Base-by-base conservation (phyloP, 768 basidiomycete genomes). In the Pleurotus sapidus region DNA sequence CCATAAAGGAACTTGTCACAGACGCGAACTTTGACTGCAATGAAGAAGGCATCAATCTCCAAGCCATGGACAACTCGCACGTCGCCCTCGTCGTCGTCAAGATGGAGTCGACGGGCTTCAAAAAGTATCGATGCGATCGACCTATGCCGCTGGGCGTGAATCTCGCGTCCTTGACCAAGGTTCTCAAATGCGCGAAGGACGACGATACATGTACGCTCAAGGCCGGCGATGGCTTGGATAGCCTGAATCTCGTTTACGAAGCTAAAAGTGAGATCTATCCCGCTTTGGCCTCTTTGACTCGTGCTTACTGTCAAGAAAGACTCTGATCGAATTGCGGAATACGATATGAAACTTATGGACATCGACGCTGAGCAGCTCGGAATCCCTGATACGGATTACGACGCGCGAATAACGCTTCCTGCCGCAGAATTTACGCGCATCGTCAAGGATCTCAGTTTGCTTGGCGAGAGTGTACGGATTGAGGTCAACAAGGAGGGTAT, bases 51-150 rank as follows among this genome's bases (percentile, higher is more conserved):
- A 88, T 99, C 64, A 84, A 84, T 55, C 83, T 99, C 4, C 96
- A 98, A 77, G 97, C 96, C 3, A 99, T 98, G 96, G 97, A 98
- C 77, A 98, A 98, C 81, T 97, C 96, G 2, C 96, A 98, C 73
- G 96, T 99, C 66, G 97, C 96, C 1, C 90, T 98, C 63, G 96
- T 99, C 40, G 78, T 93, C 6, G 93, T 97, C 47, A 83, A 89
- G 60, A 82, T 99, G 27, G 76, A 88, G 40, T 83, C 85, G 1
- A 75, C 82, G 0, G 93, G 92, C 30, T 98, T 99, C 81, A 81
- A 84, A 64, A 77, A 80, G 53, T 99, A 89, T 73, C 88, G 97
- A 62, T 98, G 96, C 69, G 97, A 99, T 73, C 84, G 95, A 5
- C 91, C 95, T 34, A 92, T 98, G 83, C 90, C 91, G 0, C 81